Percentiles rank a stretch among this genome's conserved stretches.
These are phyloP conservation scores for Crithidia thermophila DNA, from an alignment of 208 protist genomes.

Conservation along the genomic window DNA sequence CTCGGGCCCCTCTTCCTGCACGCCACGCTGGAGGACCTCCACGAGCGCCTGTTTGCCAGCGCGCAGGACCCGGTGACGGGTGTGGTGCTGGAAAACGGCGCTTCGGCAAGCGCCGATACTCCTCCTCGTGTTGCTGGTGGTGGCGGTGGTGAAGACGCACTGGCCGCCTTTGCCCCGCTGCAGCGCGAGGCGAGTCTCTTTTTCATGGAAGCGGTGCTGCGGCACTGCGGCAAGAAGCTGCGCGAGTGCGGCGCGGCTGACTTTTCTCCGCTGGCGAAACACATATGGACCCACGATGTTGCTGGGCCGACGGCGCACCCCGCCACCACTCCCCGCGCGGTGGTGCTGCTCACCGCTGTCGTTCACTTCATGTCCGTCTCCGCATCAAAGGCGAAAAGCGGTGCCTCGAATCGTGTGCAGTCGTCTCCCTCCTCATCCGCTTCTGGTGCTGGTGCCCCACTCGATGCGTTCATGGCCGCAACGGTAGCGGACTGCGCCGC, in stretches of 20 bases:
- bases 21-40: conserved; percentile 36
- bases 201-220: conserved; percentile 46
- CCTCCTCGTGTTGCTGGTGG: not conserved
- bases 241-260: conserved; percentile 38
- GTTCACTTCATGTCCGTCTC: conserved; percentile 23
- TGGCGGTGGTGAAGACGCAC: not conserved
- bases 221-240: conserved; percentile 26
- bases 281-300: conserved; percentile 41
- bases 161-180: conserved; percentile 6
- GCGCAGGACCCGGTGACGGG: not conserved
- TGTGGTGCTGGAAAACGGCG: not conserved
- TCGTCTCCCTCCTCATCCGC: no score
- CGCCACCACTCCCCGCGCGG: conserved; percentile 41
- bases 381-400: not conserved
- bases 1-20: conserved; percentile 53
- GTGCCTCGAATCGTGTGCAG: no score
- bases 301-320: conserved; percentile 19
- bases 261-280: conserved; percentile 34
- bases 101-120: not conserved
- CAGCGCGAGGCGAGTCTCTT: conserved; percentile 60
- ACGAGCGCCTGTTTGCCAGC: conserved; percentile 30
- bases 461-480: conserved; percentile 8
- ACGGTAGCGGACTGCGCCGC: conserved; percentile 7
- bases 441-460: not conserved
- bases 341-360: conserved; percentile 42